phyloP scores from a whole-genome alignment of 345 rosid species.

The Euphorbia tirucalli region DNA sequence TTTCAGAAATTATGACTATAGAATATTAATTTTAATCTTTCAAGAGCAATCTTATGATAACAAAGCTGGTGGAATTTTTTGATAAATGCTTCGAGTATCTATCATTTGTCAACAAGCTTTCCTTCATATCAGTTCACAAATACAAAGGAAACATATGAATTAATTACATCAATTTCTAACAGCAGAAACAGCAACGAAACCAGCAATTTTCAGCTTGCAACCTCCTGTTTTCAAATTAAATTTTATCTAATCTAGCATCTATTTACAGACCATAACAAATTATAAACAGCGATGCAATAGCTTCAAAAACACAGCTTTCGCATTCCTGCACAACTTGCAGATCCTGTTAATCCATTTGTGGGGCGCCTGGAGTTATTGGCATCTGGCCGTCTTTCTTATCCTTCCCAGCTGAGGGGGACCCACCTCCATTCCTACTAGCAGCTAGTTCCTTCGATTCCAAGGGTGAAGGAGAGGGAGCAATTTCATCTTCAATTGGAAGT shows the following conservation, averaged over 20 bases:
- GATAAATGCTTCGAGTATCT: too few relatives aligned
- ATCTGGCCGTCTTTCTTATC: slow-evolving; percentile 45
- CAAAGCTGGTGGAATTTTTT: background rate
- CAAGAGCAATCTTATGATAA: background rate
- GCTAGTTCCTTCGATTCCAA: slow-evolving; percentile 58
- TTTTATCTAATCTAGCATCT: slow-evolving; percentile 4
- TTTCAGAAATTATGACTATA: background rate
- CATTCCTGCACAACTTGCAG: slow-evolving; percentile 20
- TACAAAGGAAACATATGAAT: background rate
- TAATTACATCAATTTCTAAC: background rate
- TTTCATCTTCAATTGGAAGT: slow-evolving; percentile 79
- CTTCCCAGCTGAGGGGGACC: slow-evolving; percentile 25
- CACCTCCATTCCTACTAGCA: slow-evolving; percentile 35
- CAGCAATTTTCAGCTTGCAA: background rate
- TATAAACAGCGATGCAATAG: slow-evolving; percentile 24
- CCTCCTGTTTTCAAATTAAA: background rate
- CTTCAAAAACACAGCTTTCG: slow-evolving; percentile 52
- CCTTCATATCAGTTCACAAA: too few relatives aligned
- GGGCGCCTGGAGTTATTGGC: slow-evolving; percentile 29
- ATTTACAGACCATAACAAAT: slow-evolving; percentile 27
- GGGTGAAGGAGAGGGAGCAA: slow-evolving; percentile 25
- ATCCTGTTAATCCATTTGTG: slow-evolving; percentile 12
- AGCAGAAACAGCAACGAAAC: background rate
- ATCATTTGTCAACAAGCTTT: too few relatives aligned
- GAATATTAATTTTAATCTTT: background rate